Conservation (phyloP, 192 early-diverging fungal species). For the Rhizophagus clarus region DNA sequence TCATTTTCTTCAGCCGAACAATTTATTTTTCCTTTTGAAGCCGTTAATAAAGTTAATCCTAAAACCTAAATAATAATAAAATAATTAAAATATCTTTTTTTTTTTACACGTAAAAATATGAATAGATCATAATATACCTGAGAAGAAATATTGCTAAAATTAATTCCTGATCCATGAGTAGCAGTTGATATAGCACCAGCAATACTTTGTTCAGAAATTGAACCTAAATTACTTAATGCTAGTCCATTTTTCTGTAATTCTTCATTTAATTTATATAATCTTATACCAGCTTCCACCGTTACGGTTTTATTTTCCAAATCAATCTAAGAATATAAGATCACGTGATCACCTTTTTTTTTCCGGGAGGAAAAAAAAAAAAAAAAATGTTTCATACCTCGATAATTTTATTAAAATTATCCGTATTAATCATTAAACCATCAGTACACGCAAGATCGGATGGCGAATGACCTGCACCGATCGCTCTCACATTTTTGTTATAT, state of each 20-base stretch:
- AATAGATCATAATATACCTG: slow-evolving; percentile 42
- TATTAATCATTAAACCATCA: slow-evolving; percentile 66
- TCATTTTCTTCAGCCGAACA: slow-evolving; percentile 50
- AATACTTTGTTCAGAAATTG: slow-evolving; percentile 75
- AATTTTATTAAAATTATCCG: slow-evolving; percentile 62
- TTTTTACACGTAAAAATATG: not conserved
- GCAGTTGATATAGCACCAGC: slow-evolving; percentile 75
- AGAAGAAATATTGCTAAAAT: slow-evolving; percentile 60
- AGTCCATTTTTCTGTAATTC: slow-evolving; percentile 55
- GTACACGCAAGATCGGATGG: slow-evolving; percentile 75
- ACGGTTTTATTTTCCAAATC: slow-evolving; percentile 50
- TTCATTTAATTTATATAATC: slow-evolving; percentile 61
- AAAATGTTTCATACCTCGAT: slow-evolving; percentile 37
- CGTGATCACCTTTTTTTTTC: not conserved
- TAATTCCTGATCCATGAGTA: slow-evolving; percentile 71
- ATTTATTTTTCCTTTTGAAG: slow-evolving; percentile 47
- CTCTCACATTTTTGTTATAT: slow-evolving; percentile 56
- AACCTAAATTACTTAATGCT: slow-evolving; percentile 70
- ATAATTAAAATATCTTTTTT: not conserved
- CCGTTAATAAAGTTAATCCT: slow-evolving; percentile 65
- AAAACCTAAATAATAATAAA: slow-evolving; percentile 39
- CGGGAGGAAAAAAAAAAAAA: not conserved
- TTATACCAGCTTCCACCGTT: slow-evolving; percentile 69
- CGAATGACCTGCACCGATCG: slow-evolving; percentile 73
- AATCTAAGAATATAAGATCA: slow-evolving; percentile 14